Evolutionary conservation across 805 yeast genomes (phyloP).

Genomic region (Candida ficus): DNA sequence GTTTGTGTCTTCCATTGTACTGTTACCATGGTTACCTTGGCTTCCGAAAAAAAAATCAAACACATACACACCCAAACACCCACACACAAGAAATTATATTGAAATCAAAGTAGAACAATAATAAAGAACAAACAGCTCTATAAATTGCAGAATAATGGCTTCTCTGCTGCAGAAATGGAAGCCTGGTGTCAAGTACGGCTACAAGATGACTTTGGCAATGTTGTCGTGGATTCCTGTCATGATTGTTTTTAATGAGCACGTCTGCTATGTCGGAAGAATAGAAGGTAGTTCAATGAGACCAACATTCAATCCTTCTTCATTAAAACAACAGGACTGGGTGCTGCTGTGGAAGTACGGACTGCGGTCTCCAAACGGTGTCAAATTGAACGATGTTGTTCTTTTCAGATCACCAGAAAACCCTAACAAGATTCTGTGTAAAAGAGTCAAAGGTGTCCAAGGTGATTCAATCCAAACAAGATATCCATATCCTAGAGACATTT

Average conservation of each 20-base stretch:
- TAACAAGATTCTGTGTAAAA: constrained; percentile 65
- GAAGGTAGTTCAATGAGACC: constrained; percentile 89
- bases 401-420: constrained; percentile 82
- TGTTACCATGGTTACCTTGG: too few relatives aligned
- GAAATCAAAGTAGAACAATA: too few relatives aligned
- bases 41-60: too few relatives aligned
- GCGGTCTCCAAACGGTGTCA: constrained; percentile 39
- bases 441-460: constrained; percentile 73
- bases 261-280: constrained; percentile 66
- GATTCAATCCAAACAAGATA: constrained; percentile 58
- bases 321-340: constrained; percentile 51
- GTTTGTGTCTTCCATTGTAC: too few relatives aligned
- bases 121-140: too few relatives aligned
- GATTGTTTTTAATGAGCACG: constrained; percentile 62
- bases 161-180: background rate
- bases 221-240: constrained; percentile 79
- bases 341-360: constrained; percentile 62
- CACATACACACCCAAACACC: too few relatives aligned
- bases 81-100: too few relatives aligned
- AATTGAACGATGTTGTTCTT: constrained; percentile 68
- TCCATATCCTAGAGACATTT: constrained; percentile 60
- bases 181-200: constrained; percentile 24
- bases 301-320: constrained; percentile 66
- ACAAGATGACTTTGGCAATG: constrained; percentile 31
- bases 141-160: background rate